phyloP scores from a whole-genome alignment of 2,329 filamentous ascomycete genomes.

The Alternaria sp. region DNA sequence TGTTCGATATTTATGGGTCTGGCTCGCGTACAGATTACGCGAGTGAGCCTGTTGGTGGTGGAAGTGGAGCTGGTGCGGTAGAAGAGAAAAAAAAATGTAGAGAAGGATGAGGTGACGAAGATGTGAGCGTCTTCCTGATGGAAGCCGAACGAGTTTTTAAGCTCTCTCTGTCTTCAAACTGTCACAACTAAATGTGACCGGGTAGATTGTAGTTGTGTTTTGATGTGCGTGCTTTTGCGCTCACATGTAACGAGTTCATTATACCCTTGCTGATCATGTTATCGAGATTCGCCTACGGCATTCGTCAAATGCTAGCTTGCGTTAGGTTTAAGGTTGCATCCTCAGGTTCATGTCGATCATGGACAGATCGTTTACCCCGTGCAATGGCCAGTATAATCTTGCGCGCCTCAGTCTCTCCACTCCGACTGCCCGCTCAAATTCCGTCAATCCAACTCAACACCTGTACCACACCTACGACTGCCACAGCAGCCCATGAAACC shows the following conservation, averaged over 20 bases:
- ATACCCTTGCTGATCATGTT: neutral
- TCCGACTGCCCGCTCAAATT: too few relatives aligned
- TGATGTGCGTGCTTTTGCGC: neutral
- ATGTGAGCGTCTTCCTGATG: neutral
- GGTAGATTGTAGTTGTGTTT: neutral
- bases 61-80: neutral
- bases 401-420: too few relatives aligned
- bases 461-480: too few relatives aligned
- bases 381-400: too few relatives aligned
- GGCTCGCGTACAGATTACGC: neutral
- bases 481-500: too few relatives aligned
- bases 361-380: too few relatives aligned
- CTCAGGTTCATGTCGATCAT: neutral
- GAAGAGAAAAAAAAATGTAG: conserved; percentile 9
- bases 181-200: neutral
- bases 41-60: conserved; percentile 10
- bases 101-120: conserved; percentile 14
- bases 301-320: too few relatives aligned
- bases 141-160: neutral
- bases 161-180: neutral
- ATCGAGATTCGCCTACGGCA: neutral
- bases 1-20: conserved; percentile 37
- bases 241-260: neutral
- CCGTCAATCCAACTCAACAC: too few relatives aligned
- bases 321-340: neutral